A percentile compares a stretch with the other conserved stretches of the same genome.
Conservation (phyloP, 495 filamentous ascomycete species). For the Letharia columbiana region DNA sequence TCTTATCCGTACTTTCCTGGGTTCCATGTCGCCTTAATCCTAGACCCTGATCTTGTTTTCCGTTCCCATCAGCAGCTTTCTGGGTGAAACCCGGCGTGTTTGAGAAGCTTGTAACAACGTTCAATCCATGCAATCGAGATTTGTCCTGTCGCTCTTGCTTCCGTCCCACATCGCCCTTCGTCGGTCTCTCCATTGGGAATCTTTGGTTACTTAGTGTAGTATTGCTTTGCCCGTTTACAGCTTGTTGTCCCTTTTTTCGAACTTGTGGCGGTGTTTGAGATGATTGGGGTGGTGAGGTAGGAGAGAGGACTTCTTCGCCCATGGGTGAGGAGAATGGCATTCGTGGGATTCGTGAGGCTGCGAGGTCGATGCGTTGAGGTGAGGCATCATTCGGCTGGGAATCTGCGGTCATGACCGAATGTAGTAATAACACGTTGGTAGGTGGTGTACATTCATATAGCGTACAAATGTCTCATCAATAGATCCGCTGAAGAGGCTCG, state of each 20-base stretch:
- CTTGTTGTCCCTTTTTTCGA: slow-evolving; percentile 6
- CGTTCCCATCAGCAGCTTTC: slow-evolving; percentile 20
- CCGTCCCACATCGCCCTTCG: slow-evolving; percentile 34
- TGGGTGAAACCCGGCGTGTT: slow-evolving; percentile 24
- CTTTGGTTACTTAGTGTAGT: background rate
- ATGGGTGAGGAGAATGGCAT: slow-evolving; percentile 27
- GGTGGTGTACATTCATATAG: background rate
- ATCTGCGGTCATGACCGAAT: slow-evolving; percentile 16
- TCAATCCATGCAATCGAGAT: slow-evolving; percentile 50
- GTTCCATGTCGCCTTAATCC: slow-evolving; percentile 22
- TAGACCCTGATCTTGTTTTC: slow-evolving; percentile 19
- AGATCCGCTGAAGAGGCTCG: background rate
- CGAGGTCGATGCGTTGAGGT: slow-evolving; percentile 19
- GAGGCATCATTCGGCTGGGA: slow-evolving; percentile 21
- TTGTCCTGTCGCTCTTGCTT: slow-evolving; percentile 44
- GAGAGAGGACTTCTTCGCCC: slow-evolving; percentile 25
- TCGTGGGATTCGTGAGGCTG: slow-evolving; percentile 14
- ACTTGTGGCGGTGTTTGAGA: slow-evolving; percentile 19
- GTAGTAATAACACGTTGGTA: background rate
- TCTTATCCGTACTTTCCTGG: slow-evolving; percentile 24
- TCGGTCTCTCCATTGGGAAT: slow-evolving; percentile 32
- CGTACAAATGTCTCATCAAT: background rate
- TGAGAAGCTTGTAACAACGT: slow-evolving; percentile 51
- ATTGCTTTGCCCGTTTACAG: slow-evolving; percentile 2
- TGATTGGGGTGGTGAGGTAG: slow-evolving; percentile 23